These are phyloP conservation scores for Penicillium paradoxum DNA, from an alignment of 495 filamentous ascomycete genomes.

Conservation along the genomic window DNA sequence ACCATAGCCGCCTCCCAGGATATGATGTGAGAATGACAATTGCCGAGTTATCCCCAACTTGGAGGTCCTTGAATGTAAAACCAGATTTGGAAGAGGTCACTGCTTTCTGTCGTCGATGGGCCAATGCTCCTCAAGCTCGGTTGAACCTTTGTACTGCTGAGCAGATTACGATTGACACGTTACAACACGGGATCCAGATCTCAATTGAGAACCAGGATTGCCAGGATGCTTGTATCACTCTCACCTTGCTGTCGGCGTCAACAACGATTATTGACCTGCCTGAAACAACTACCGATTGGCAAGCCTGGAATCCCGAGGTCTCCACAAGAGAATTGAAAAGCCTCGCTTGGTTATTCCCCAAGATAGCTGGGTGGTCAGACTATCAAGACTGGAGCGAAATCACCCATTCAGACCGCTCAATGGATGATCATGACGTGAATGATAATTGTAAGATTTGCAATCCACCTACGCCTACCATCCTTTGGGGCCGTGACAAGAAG, in stretches of 20 bases:
- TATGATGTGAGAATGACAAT: slow-evolving; percentile 50
- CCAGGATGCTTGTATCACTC: slow-evolving; percentile 22
- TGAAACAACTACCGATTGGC: slow-evolving; percentile 11
- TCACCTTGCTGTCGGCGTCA: slow-evolving; percentile 21
- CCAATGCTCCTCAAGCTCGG: neutral
- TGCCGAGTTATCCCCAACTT: slow-evolving; percentile 35
- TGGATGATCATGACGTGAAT: neutral
- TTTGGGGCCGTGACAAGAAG: slow-evolving; percentile 31
- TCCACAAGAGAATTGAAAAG: slow-evolving; percentile 20
- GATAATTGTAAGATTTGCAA: slow-evolving; percentile 34
- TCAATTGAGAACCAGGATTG: slow-evolving; percentile 17
- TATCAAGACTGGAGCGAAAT: slow-evolving; percentile 27
- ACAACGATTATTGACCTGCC: slow-evolving; percentile 9
- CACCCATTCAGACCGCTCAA: neutral
- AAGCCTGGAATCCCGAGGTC: slow-evolving; percentile 17
- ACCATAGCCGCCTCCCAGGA: slow-evolving; percentile 45
- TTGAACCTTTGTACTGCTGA: slow-evolving; percentile 9
- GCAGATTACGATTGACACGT: slow-evolving; percentile 8
- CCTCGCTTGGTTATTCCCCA: slow-evolving; percentile 31
- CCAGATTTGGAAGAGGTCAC: slow-evolving; percentile 4
- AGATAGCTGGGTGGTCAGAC: slow-evolving; percentile 11
- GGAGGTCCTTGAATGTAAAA: slow-evolving; percentile 23
- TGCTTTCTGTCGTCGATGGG: slow-evolving; percentile 27
- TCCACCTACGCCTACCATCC: slow-evolving; percentile 36
- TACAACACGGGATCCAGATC: slow-evolving; percentile 11